Evolutionary conservation across 1,284 basidiomycete species (phyloP), one percentile per base, ranked within the genome.

Genomic region (Cerioporus squamosus): DNA sequence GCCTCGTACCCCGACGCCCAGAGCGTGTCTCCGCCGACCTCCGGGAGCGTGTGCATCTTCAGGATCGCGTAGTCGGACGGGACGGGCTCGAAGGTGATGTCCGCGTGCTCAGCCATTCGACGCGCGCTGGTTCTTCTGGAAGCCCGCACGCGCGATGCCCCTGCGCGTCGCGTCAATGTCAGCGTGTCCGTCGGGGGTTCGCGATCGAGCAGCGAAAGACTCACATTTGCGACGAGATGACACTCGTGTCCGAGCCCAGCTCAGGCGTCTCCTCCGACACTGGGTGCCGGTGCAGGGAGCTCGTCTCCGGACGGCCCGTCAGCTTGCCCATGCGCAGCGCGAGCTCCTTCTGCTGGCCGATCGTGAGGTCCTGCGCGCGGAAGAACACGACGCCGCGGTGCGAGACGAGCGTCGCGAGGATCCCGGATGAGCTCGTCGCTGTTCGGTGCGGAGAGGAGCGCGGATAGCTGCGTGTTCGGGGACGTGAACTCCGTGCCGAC

Each of bases 341-440:
- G 36, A 86, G 76, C 44, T 67, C 61, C 57, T 77, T 77, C 66
- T 83, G 79, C 53, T 83, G 74, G 8, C 75, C 73, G 9, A 80
- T 64, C 3, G 74, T 74, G 51, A 84, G 60, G 43, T 79, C 75
- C 63, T 86, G 88, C 26, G 81, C 75, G 20, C 82, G 79, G 80
- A 92, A 89, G 75, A 91, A 90, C 26, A 88, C 87, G 46, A 91
- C 89, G 12, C 88, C 87, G 40, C 88, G 84, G 57, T 88, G 82
- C 2, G 87, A 84, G 55, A 90, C 78, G 50, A 85, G 78, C 4
- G 78, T 79, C 0, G 85, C 85, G 10, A 82, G 74, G 64, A n/a
- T 82, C 81, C 24, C 70, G 69, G 50, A 82, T 68, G 44, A 81
- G 70, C 51, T 77, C 77, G 51, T 81, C 78, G 2, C 76, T 63